phyloP scores from a whole-genome alignment of 768 basidiomycete species.

The Pholiota molesta region DNA sequence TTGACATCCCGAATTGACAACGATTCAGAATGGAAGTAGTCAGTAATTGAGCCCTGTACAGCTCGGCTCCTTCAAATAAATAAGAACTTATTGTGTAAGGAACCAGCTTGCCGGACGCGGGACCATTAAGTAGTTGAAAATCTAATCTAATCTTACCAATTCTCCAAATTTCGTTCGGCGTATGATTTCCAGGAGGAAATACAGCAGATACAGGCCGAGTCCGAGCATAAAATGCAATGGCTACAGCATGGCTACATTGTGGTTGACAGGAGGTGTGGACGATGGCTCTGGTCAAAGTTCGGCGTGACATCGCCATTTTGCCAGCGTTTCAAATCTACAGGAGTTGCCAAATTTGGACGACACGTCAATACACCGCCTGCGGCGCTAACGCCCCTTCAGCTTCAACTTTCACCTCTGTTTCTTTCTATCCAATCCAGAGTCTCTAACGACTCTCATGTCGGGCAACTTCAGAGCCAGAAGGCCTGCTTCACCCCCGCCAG shows the following conservation, averaged over 20 bases:
- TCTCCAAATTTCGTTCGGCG: not conserved
- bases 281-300: not conserved
- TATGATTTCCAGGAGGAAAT: too few relatives aligned
- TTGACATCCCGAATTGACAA: too few relatives aligned
- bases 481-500: conserved; percentile 66
- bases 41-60: too few relatives aligned
- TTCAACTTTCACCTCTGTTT: conserved; percentile 8
- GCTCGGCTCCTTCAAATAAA: too few relatives aligned
- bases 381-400: not conserved
- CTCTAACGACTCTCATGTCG: conserved; percentile 33
- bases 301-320: not conserved
- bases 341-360: conserved; percentile 22
- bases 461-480: conserved; percentile 66
- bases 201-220: too few relatives aligned
- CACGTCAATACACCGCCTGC: conserved; percentile 22
- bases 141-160: not conserved
- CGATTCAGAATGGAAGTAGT: too few relatives aligned
- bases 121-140: not conserved
- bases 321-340: not conserved
- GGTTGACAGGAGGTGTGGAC: too few relatives aligned
- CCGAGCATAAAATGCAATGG: too few relatives aligned
- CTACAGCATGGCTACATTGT: too few relatives aligned
- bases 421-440: conserved; percentile 5
- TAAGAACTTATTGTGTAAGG: too few relatives aligned
- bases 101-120: too few relatives aligned